Percentiles rank a stretch among this genome's conserved stretches.
These are phyloP conservation scores for Suzukiozyma palmioleophila DNA, from an alignment of 1,139 yeast genomes.

Conservation along the genomic window DNA sequence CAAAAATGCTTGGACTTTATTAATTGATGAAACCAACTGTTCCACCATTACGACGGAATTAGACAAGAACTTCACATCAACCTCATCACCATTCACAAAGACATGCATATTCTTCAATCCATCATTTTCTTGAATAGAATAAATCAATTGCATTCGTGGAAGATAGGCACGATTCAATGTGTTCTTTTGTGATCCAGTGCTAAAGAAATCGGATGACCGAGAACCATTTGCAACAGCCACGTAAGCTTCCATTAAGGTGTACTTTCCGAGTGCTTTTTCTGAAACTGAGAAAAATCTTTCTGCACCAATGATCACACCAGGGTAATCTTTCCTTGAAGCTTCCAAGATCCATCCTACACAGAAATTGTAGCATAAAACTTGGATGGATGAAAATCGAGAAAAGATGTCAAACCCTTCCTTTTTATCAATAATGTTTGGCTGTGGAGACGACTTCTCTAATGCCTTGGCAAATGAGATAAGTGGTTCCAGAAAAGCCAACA, in stretches of 20 bases:
- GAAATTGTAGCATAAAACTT: constrained; percentile 58
- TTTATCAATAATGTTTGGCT: constrained; percentile 46
- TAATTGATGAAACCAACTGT: constrained; percentile 39
- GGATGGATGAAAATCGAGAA: constrained; percentile 47
- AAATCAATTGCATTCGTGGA: constrained; percentile 62
- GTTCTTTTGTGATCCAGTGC: constrained; percentile 41
- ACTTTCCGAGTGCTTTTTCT: constrained; percentile 59
- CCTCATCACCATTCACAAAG: constrained; percentile 57
- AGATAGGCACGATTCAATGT: constrained; percentile 59
- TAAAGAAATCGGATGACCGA: constrained; percentile 47
- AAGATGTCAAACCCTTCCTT: constrained; percentile 53
- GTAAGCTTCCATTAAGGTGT: constrained; percentile 61
- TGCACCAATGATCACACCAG: constrained; percentile 76
- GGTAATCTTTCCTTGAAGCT: constrained; percentile 38
- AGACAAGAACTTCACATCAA: constrained; percentile 61
- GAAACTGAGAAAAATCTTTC: constrained; percentile 63
- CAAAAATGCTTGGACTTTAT: constrained; percentile 37
- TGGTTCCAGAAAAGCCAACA: constrained; percentile 24
- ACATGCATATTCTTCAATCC: constrained; percentile 34
- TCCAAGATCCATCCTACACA: constrained; percentile 75
- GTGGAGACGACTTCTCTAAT: constrained; percentile 1
- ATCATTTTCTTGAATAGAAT: constrained; percentile 33
- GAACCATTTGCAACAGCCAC: constrained; percentile 63
- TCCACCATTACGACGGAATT: constrained; percentile 48
- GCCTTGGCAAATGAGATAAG: constrained; percentile 5